phyloP scores from a whole-genome alignment of 345 rosid genomes.

The Acer negundo region DNA sequence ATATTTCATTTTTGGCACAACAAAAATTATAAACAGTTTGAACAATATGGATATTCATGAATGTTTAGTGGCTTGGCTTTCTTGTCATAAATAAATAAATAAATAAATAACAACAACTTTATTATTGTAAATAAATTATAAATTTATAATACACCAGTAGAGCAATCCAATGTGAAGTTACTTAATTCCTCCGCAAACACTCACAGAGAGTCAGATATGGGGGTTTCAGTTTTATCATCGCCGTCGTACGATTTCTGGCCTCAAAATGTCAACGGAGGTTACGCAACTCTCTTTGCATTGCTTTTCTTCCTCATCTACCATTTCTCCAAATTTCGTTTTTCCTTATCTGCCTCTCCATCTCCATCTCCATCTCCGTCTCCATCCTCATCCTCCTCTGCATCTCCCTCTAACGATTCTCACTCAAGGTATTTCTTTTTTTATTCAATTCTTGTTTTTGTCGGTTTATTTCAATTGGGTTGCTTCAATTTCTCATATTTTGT shows the following conservation, averaged over 20 bases:
- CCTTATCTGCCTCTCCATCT: not conserved
- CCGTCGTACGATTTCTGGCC: conserved; percentile 17
- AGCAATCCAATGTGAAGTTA: not conserved
- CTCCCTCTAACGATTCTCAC: conserved; percentile 10
- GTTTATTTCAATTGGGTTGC: not conserved
- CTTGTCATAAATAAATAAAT: too few relatives aligned
- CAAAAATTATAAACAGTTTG: too few relatives aligned
- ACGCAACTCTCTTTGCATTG: conserved; percentile 28
- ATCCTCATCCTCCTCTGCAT: not conserved
- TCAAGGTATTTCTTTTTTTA: not conserved
- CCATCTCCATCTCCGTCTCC: conserved; percentile 3
- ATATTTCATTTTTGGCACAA: too few relatives aligned
- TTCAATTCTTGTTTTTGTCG: not conserved
- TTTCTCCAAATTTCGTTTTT: not conserved
- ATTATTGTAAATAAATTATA: too few relatives aligned
- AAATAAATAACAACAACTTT: too few relatives aligned
- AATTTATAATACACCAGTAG: too few relatives aligned
- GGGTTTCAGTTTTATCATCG: conserved; percentile 22
- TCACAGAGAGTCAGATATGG: not conserved
- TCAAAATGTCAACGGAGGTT: conserved; percentile 19
- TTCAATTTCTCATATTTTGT: too few relatives aligned
- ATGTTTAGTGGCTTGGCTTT: too few relatives aligned
- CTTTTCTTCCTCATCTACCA: conserved; percentile 29
- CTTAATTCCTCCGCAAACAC: not conserved
- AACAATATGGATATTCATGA: too few relatives aligned